Percentiles rank a stretch among this genome's conserved stretches.
Conservation (phyloP, 768 basidiomycete genomes). For the Austroboletus eburneus region DNA sequence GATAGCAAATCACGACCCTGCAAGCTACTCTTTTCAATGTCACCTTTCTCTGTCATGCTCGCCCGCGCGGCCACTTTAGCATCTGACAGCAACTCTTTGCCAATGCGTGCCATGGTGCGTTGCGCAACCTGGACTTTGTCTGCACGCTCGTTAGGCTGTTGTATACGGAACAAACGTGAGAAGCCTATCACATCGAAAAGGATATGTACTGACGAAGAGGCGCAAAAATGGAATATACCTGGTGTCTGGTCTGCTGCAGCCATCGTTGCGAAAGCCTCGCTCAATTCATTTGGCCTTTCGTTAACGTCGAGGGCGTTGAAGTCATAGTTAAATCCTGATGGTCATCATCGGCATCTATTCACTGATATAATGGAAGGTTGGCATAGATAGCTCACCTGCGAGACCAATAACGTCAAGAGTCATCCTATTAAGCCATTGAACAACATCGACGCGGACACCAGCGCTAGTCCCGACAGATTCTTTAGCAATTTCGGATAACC, state of each 20-base stretch:
- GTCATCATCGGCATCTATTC: background rate
- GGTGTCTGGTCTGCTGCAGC: too few species aligned
- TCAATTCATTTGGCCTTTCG: conserved; percentile 27
- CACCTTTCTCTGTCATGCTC: conserved; percentile 22
- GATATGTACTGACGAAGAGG: conserved; percentile 32
- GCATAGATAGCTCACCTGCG: conserved; percentile 27
- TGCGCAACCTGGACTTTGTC: conserved; percentile 27
- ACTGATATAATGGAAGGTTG: background rate
- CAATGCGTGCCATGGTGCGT: conserved; percentile 47
- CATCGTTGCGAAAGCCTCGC: background rate
- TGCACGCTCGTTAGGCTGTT: conserved; percentile 21
- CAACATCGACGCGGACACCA: conserved; percentile 24
- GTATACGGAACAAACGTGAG: background rate
- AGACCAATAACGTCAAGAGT: conserved; percentile 36
- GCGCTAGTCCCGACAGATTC: conserved; percentile 11
- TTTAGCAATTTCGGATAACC: conserved; percentile 31
- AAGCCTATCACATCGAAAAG: too few species aligned
- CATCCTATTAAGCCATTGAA: conserved; percentile 31
- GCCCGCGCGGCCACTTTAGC: conserved; percentile 41
- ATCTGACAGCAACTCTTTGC: conserved; percentile 41
- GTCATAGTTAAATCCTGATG: conserved; percentile 35
- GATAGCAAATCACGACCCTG: conserved; percentile 54
- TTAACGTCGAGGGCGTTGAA: conserved; percentile 29
- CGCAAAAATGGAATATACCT: conserved; percentile 25
- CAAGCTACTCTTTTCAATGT: conserved; percentile 33